Evolutionary conservation across 73 alveolate species (phyloP), one percentile per base, ranked within the genome.

Genomic region (Paramecium sonneborni): DNA sequence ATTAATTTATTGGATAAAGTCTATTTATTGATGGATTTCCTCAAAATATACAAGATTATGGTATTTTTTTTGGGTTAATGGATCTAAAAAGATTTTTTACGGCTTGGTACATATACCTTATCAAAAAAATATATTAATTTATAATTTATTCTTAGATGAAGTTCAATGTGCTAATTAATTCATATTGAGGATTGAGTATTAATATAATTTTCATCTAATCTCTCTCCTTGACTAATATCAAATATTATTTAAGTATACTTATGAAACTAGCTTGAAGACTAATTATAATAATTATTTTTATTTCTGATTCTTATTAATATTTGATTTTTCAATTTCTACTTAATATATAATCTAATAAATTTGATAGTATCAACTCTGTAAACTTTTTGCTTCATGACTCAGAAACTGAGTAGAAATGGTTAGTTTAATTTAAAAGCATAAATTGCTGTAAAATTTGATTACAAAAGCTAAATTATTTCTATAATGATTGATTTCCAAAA

Each of bases 11-110:
- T n/a, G n/a, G n/a, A n/a, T n/a, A n/a, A n/a, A n/a, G n/a, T n/a
- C n/a, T n/a, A n/a, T 62, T 62, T 23, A 62, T 62, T 23, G 84
- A 62, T 26, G 84, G 84, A 14, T 62, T 62, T 5, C 84, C 84
- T 12, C 1, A 44, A 62, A 26, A 62, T 62, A 23, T 23, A 7
- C 18, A 62, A 26, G 24, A n/a, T n/a, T n/a, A n/a, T 23, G 84
- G 24, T 14, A 62, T 14, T 11, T 26, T 2, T 1, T 30, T 46
- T 46, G 10, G 15, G 3, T 14, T 46, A 11, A 3, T 5, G 15
- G 34, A 23, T 14, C 6, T 62, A 62, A 5, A 12, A 57, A 62
- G n/a, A n/a, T n/a, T n/a, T n/a, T n/a, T n/a, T n/a, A n/a, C n/a
- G n/a, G n/a, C n/a, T n/a, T n/a, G n/a, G n/a, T n/a, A n/a, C n/a